A percentile compares a stretch with the other conserved stretches of the same genome.
Evolutionary conservation across 1,139 yeast genomes (phyloP).

Genomic region (Kodamaea plutei): DNA sequence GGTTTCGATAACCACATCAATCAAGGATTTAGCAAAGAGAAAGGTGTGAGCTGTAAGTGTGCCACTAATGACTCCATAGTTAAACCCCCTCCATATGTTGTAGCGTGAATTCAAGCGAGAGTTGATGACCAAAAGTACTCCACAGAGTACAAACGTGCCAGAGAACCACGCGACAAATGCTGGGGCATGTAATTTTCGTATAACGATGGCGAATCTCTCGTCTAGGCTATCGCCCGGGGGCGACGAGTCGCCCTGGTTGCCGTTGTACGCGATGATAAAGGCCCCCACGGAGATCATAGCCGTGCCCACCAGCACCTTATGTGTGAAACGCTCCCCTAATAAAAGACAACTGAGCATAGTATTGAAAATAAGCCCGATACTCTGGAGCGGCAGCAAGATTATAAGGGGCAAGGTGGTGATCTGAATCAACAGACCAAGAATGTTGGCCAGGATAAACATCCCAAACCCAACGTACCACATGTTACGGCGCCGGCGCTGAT

Average conservation of each 20-base stretch:
- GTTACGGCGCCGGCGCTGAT: constrained; percentile 38
- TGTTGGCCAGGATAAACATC: constrained; percentile 67
- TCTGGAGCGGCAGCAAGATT: constrained; percentile 77
- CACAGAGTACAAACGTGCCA: constrained; percentile 30
- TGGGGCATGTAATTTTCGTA: constrained; percentile 23
- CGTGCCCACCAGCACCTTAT: constrained; percentile 59
- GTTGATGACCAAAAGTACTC: constrained; percentile 15
- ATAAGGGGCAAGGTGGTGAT: constrained; percentile 80
- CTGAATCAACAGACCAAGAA: constrained; percentile 80
- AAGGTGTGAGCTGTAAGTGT: constrained; percentile 82
- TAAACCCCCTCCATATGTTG: constrained; percentile 44
- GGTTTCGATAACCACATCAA: constrained; percentile 58
- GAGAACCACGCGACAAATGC: constrained; percentile 38
- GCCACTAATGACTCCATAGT: constrained; percentile 72
- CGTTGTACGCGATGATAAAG: constrained; percentile 72
- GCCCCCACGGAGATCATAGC: constrained; percentile 71
- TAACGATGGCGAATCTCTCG: constrained; percentile 24
- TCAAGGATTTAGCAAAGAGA: constrained; percentile 76
- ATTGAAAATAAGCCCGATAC: constrained; percentile 83
- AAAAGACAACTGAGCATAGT: constrained; percentile 65
- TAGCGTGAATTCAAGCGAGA: constrained; percentile 14
- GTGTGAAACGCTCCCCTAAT: constrained; percentile 64
- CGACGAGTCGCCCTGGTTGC: constrained; percentile 23
- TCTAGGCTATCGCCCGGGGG: constrained; percentile 23
- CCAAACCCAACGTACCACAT: constrained; percentile 76